These are phyloP conservation scores for Chaetoceros tenuissimus DNA, from an alignment of 108 stramenopile species.

Conservation along the genomic window DNA sequence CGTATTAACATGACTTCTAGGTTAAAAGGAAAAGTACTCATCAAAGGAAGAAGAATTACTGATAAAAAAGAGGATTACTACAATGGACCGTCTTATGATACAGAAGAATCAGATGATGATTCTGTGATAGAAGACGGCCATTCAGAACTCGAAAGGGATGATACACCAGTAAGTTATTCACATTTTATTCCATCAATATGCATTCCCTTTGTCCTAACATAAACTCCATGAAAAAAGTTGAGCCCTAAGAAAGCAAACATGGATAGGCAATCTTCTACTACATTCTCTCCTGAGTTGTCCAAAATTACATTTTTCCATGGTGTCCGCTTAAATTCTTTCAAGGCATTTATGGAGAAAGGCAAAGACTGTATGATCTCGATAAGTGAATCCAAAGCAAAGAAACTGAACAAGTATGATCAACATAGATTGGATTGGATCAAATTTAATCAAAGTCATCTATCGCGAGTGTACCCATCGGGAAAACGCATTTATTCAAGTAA, in stretches of 20 bases:
- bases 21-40: conserved; percentile 65
- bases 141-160: neutral
- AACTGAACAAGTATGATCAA: conserved; percentile 25
- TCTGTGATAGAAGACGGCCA: neutral
- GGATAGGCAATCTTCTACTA: neutral
- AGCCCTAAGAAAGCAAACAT: neutral
- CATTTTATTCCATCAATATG: neutral
- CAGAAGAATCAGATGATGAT: neutral
- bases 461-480: conserved; percentile 84
- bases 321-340: conserved; percentile 37
- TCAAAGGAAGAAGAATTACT: conserved; percentile 65
- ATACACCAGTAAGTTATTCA: neutral
- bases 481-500: conserved; percentile 83
- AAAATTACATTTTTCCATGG: conserved; percentile 62
- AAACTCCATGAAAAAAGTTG: neutral
- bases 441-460: conserved; percentile 73
- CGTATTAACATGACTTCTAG: conserved; percentile 4
- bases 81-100: neutral
- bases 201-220: neutral
- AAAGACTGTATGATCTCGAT: conserved; percentile 67
- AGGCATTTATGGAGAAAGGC: conserved; percentile 25
- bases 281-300: conserved; percentile 38
- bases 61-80: neutral
- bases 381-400: conserved; percentile 51
- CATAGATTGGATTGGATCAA: conserved; percentile 43